Base-by-base conservation (phyloP, 2,329 filamentous ascomycete species). In the Dactylellina drechsleri region DNA sequence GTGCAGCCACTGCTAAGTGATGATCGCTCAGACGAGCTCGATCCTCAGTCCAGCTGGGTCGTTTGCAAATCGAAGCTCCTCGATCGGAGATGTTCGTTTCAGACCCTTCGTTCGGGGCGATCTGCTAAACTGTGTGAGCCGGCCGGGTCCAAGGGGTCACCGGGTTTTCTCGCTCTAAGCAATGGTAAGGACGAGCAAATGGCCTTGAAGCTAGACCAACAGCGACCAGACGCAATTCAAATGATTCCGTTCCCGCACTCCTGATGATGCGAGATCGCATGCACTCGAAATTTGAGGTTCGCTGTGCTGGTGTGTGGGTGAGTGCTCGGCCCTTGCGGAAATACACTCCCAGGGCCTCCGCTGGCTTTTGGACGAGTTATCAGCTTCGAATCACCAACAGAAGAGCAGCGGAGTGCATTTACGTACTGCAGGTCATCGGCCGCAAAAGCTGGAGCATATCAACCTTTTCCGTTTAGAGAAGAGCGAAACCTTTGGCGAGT, bases 381-480 rank as follows among this genome's bases (percentile, higher is more conserved):
- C 43, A 47, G 20, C 36, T 49, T n/a, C 16, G 66, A 53, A 66
- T 41, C 53, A 28, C 47, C 18, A 40, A 58, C 45, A 36, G 66
- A 31, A 47, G 36, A 31, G 47, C 43, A 49, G 56, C 45, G 57
- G 36, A 52, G 47, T 23, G 36, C 36, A 47, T 36, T 57, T 59
- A 65, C 66, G 58, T 71, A 52, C 66, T 71, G 66, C 66, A 59
- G 58, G 66, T 71, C 66, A 71, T 71, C 66, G 59, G 61, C 66
- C 66, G 12, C 43, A 15, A 49, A 40, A 65, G 50, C 52, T 65
- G 36, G 52, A 58, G 66, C 43, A 61, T 26, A 53, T 64, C 66
- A 71, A 65, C 52, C 59, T 59, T 65, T 64, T 59, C 66, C 23
- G 40, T 49, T 65, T 64, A 18, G 47, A 52, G 47, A 52, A 52